Percentiles rank a stretch among this genome's conserved stretches.
These are phyloP conservation scores for Phaeolepiota aurea DNA, from an alignment of 768 basidiomycete genomes.

Conservation along the genomic window DNA sequence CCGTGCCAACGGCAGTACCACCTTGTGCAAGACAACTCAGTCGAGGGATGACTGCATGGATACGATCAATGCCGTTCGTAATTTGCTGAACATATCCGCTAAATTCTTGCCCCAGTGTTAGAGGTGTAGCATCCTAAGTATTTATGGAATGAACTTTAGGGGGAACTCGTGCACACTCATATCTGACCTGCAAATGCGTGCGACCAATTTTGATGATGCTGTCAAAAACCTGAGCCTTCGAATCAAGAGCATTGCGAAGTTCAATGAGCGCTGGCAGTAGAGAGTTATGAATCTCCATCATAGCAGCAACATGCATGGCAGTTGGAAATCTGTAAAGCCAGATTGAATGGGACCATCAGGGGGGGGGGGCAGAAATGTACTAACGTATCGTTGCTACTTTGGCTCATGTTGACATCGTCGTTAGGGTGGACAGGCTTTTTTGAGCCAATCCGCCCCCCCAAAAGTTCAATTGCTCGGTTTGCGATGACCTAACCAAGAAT, in stretches of 20 bases:
- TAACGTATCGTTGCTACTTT: constrained; percentile 97
- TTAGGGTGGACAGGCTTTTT: constrained; percentile 99
- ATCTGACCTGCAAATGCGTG: constrained; percentile 80
- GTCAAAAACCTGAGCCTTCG: constrained; percentile 77
- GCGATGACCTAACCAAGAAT: constrained; percentile 70
- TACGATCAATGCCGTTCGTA: constrained; percentile 80
- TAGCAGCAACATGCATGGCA: constrained; percentile 97
- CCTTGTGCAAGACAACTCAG: constrained; percentile 90
- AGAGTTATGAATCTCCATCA: constrained; percentile 71
- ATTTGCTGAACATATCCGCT: constrained; percentile 96
- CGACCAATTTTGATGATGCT: constrained; percentile 98
- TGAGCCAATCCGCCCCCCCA: constrained; percentile 91
- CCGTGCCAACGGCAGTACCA: constrained; percentile 97
- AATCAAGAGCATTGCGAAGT: constrained; percentile 76
- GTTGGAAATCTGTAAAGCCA: constrained; percentile 76
- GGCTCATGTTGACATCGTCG: constrained; percentile 99
- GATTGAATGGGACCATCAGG: neutral
- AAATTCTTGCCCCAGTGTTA: constrained; percentile 98
- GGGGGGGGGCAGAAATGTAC: constrained; percentile 16
- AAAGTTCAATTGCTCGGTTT: constrained; percentile 94
- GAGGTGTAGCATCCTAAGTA: constrained; percentile 84
- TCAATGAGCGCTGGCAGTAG: constrained; percentile 82
- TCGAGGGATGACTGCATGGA: constrained; percentile 76
- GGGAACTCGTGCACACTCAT: neutral
- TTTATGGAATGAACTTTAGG: neutral